Percentiles rank a stretch among this genome's conserved stretches.
Evolutionary conservation across 2,329 filamentous ascomycete species (phyloP).

Genomic region (Nannizziopsis barbatae): DNA sequence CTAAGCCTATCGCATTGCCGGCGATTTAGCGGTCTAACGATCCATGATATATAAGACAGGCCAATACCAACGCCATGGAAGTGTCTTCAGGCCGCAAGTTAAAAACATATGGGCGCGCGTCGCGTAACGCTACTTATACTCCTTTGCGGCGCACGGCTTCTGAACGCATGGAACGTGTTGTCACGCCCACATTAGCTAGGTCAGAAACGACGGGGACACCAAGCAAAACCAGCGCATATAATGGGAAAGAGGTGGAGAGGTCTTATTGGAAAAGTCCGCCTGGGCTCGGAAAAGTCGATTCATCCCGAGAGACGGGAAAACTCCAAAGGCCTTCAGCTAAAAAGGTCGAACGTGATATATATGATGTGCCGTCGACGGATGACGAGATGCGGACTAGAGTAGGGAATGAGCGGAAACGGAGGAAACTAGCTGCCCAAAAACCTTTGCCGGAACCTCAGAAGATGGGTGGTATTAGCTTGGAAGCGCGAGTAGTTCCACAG

Average conservation of each 20-base stretch:
- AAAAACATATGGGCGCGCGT: constrained; percentile 15
- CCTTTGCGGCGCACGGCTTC: not conserved
- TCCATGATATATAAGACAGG: not conserved
- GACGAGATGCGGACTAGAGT: constrained; percentile 17
- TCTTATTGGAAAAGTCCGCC: not conserved
- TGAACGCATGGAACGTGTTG: not conserved
- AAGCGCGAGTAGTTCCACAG: not conserved
- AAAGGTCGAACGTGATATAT: constrained; percentile 15
- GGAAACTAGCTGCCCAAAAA: constrained; percentile 13
- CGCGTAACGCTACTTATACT: constrained; percentile 7
- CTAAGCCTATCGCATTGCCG: not conserved
- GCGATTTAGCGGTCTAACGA: not conserved
- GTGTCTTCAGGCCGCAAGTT: constrained; percentile 13
- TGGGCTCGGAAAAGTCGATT: not conserved
- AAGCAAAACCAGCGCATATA: not conserved
- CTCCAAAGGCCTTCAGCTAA: not conserved
- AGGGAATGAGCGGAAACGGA: constrained; percentile 12
- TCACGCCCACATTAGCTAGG: not conserved
- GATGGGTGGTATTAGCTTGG: not conserved
- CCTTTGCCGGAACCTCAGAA: constrained; percentile 1
- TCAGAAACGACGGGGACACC: not conserved
- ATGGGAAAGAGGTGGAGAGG: not conserved
- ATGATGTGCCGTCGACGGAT: constrained; percentile 22
- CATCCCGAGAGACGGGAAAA: not conserved
- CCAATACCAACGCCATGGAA: constrained; percentile 5